Evolutionary conservation across 2,329 filamentous ascomycete species (phyloP).

Genomic region (Sclerotinia sclerotiorum): DNA sequence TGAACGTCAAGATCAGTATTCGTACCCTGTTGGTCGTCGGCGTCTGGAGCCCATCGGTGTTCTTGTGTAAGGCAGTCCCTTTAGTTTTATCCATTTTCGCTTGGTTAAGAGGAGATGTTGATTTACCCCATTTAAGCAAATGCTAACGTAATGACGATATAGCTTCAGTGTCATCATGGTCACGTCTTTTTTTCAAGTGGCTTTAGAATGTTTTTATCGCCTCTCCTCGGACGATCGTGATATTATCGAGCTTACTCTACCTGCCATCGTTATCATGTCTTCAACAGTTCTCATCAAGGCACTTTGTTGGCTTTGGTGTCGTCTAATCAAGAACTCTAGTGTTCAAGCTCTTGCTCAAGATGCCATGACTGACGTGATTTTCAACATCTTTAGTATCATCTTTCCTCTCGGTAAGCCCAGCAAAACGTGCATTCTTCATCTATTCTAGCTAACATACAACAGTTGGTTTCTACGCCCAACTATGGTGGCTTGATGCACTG

Average conservation of each 20-base stretch:
- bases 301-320: conserved; percentile 59
- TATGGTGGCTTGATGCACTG: conserved; percentile 67
- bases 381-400: conserved; percentile 62
- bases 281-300: conserved; percentile 60
- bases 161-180: conserved; percentile 62
- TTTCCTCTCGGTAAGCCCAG: conserved; percentile 51
- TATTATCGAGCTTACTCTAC: conserved; percentile 50
- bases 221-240: conserved; percentile 51
- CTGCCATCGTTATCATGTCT: conserved; percentile 57
- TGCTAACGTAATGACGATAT: background rate
- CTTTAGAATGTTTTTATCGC: conserved; percentile 59
- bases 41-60: conserved; percentile 62
- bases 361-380: conserved; percentile 63
- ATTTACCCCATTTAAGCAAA: background rate
- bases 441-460: conserved; percentile 5
- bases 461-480: conserved; percentile 55
- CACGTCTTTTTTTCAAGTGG: conserved; percentile 60
- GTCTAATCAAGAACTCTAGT: conserved; percentile 60
- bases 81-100: background rate
- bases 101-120: background rate
- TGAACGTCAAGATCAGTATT: conserved; percentile 44
- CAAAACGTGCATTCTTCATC: background rate
- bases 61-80: conserved; percentile 45
- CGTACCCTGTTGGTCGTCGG: conserved; percentile 56
- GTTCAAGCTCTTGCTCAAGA: conserved; percentile 64